phyloP scores from a whole-genome alignment of 352 stramenopile species.

The Globisporangium yorkense region DNA sequence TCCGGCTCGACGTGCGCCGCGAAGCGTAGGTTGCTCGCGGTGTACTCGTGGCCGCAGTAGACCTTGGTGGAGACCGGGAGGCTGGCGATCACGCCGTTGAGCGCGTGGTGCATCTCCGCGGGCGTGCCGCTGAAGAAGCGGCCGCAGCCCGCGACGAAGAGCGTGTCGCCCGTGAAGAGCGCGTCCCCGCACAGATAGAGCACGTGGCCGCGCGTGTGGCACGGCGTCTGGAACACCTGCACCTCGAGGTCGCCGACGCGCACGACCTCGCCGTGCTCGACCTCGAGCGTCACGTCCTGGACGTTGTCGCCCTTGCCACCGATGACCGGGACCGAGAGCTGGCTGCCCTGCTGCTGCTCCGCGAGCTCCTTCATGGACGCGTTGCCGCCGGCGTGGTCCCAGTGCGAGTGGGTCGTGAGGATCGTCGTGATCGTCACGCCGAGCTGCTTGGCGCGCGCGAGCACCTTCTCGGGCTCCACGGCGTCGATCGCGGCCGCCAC shows the following conservation, averaged over 20 bases:
- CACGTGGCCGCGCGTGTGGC: constrained; percentile 90
- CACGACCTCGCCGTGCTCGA: constrained; percentile 63
- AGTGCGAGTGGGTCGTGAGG: constrained; percentile 90
- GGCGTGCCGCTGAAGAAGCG: constrained; percentile 80
- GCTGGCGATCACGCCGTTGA: constrained; percentile 71
- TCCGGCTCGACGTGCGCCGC: constrained; percentile 85
- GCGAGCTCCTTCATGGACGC: constrained; percentile 51
- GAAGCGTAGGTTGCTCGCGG: constrained; percentile 85
- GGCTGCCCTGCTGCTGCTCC: constrained; percentile 14
- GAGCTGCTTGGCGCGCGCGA: constrained; percentile 40
- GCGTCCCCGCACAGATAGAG: constrained; percentile 59
- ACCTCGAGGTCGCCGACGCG: constrained; percentile 54
- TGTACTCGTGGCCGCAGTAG: constrained; percentile 94
- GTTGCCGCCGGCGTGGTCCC: constrained; percentile 89
- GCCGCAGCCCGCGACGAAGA: constrained; percentile 89
- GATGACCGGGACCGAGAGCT: constrained; percentile 51
- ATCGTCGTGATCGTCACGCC: constrained; percentile 64
- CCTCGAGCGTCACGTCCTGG: constrained; percentile 40
- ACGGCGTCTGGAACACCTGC: constrained; percentile 81
- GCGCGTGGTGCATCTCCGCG: constrained; percentile 79
- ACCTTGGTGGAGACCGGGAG: constrained; percentile 70
- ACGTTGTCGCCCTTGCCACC: constrained; percentile 69
- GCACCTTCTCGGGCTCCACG: constrained; percentile 79
- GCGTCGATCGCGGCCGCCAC: constrained; percentile 84
- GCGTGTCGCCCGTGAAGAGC: constrained; percentile 90